These are phyloP conservation scores for Sanghuangporus sanghuang DNA, from an alignment of 1,284 basidiomycete species.

Conservation along the genomic window DNA sequence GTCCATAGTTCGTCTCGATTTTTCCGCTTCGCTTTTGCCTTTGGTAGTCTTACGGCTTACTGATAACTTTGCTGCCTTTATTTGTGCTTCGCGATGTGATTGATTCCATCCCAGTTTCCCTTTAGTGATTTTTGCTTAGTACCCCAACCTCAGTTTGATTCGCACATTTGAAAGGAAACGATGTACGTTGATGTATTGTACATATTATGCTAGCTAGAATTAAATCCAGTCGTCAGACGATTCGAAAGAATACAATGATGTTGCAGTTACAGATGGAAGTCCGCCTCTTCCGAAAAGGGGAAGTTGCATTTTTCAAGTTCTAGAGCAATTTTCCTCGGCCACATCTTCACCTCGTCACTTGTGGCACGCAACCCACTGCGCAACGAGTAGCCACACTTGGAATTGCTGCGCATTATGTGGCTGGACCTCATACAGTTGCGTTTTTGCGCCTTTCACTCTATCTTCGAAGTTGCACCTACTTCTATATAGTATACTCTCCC, in stretches of 20 bases:
- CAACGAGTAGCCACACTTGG: background rate
- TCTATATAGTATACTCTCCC: background rate
- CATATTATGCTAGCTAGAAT: no score
- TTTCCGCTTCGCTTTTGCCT: background rate
- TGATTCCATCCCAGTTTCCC: no score
- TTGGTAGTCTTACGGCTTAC: background rate
- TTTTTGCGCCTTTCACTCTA: background rate
- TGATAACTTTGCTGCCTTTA: background rate
- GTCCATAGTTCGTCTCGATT: background rate
- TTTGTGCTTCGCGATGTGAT: background rate
- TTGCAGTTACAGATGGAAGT: no score
- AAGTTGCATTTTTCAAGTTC: no score
- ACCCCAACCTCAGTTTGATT: no score
- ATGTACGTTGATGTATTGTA: no score
- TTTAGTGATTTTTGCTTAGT: background rate
- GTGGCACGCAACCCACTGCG: background rate
- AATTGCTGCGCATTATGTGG: background rate
- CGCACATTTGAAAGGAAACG: no score
- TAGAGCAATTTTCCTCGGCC: background rate
- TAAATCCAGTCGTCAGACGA: no score
- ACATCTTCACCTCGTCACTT: background rate
- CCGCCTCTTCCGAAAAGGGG: no score
- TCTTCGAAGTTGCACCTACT: background rate
- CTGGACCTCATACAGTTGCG: background rate
- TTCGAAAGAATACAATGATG: no score